Conservation (phyloP, 106 monocot genomes). For the Narthecium ossifragum region DNA sequence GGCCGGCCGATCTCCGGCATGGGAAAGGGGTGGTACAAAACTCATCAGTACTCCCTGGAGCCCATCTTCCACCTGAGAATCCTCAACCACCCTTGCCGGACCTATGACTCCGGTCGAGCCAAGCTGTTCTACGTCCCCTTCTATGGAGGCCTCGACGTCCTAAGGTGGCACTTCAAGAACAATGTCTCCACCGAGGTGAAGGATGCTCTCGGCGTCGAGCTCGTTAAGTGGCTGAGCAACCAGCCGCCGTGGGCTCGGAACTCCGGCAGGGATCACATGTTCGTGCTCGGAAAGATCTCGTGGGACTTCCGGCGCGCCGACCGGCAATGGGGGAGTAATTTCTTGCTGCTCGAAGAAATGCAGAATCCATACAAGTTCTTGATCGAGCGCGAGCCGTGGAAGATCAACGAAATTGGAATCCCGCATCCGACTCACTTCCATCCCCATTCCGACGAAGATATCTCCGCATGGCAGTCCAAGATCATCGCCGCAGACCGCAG, state of each 20-base stretch:
- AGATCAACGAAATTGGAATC: slow-evolving; percentile 35
- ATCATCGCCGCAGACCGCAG: slow-evolving; percentile 7
- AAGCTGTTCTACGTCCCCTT: slow-evolving; percentile 54
- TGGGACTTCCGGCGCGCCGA: slow-evolving; percentile 41
- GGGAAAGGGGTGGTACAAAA: slow-evolving; percentile 35
- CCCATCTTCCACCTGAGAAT: slow-evolving; percentile 42
- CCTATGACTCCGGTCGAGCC: slow-evolving; percentile 20
- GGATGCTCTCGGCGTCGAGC: slow-evolving; percentile 34
- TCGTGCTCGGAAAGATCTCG: slow-evolving; percentile 53
- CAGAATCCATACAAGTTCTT: slow-evolving; percentile 35
- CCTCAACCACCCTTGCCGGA: slow-evolving; percentile 33
- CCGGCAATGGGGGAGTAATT: slow-evolving; percentile 39
- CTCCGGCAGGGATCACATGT: slow-evolving; percentile 38
- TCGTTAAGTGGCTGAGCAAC: slow-evolving; percentile 22
- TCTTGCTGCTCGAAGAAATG: slow-evolving; percentile 26
- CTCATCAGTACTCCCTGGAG: slow-evolving; percentile 62
- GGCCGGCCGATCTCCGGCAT: slow-evolving; percentile 23
- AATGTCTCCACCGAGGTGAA: slow-evolving; percentile 25
- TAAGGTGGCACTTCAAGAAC: slow-evolving; percentile 54
- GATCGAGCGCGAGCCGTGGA: slow-evolving; percentile 56
- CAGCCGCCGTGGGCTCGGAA: slow-evolving; percentile 19
- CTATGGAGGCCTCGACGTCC: slow-evolving; percentile 48
- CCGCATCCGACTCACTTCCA: slow-evolving; percentile 64
- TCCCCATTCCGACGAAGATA: slow-evolving; percentile 29
- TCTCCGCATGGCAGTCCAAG: slow-evolving; percentile 26